phyloP scores from a whole-genome alignment of 306 rosid species.

The Sicyos edulis region DNA sequence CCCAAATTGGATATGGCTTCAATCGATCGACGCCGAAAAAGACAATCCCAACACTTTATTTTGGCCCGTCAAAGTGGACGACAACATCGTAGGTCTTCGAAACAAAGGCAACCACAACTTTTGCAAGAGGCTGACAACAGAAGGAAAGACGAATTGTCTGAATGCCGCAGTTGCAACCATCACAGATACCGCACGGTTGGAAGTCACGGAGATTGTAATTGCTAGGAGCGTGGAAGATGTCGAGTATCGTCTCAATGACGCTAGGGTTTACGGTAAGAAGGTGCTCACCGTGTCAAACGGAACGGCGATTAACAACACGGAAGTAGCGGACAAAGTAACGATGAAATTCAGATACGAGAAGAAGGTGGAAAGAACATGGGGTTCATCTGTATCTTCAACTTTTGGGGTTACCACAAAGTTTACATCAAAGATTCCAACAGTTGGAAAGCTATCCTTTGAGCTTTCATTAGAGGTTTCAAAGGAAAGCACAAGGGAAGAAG shows the following conservation, averaged over 20 bases:
- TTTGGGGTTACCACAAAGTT: background rate
- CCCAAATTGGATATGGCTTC: background rate
- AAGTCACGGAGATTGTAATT: background rate
- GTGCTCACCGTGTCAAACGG: background rate
- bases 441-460: background rate
- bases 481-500: background rate
- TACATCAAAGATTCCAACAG: background rate
- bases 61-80: background rate
- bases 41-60: constrained; percentile 6
- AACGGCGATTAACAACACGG: background rate
- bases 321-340: background rate
- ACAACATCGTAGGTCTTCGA: background rate
- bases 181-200: background rate
- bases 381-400: background rate
- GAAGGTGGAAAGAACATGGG: constrained; percentile 1
- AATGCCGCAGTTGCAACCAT: background rate
- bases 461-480: background rate
- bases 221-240: background rate
- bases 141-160: background rate
- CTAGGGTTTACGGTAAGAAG: constrained; percentile 3
- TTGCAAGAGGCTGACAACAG: background rate
- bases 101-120: background rate
- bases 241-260: constrained; percentile 8
- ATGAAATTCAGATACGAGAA: background rate
- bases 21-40: background rate